Conservation (phyloP, 208 protist genomes). For the Trypanosoma rangeli region DNA sequence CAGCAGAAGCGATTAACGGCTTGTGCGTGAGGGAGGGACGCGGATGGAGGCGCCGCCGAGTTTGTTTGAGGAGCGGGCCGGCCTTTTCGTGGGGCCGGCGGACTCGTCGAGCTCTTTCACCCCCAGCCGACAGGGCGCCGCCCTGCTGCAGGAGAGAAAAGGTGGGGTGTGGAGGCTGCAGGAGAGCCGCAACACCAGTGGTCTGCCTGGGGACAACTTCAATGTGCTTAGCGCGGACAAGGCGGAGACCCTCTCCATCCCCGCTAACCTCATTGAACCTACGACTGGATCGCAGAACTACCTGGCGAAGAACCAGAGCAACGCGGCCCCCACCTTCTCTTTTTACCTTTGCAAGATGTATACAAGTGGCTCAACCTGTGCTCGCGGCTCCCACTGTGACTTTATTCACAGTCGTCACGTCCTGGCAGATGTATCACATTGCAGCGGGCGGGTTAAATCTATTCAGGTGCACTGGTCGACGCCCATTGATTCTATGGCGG, state of each 20-base stretch:
- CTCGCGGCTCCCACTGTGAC: constrained; percentile 50
- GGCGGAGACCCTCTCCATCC: constrained; percentile 58
- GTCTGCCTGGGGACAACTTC: constrained; percentile 42
- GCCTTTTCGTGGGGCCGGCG: background rate
- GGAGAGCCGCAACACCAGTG: constrained; percentile 25
- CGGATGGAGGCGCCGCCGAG: background rate
- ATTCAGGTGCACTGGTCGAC: constrained; percentile 59
- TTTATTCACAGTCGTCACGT: constrained; percentile 67
- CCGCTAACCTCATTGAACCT: constrained; percentile 44
- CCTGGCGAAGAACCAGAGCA: constrained; percentile 31
- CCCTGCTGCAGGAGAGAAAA: background rate
- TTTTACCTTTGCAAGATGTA: constrained; percentile 68
- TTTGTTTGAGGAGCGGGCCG: background rate
- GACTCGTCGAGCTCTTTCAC: constrained; percentile 2
- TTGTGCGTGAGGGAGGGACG: background rate
- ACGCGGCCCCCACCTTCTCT: constrained; percentile 45
- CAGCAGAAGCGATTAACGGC: too few relatives aligned
- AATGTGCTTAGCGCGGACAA: constrained; percentile 70
- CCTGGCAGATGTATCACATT: constrained; percentile 15
- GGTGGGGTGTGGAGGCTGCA: background rate
- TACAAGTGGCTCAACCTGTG: constrained; percentile 38
- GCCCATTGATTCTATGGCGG: constrained; percentile 30
- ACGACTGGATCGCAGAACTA: constrained; percentile 58
- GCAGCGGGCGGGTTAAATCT: constrained; percentile 28
- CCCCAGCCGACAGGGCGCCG: background rate